Percentiles rank a stretch among this genome's conserved stretches.
Evolutionary conservation across 139 green algal species (phyloP).

Genomic region (Picochlorum sp.): DNA sequence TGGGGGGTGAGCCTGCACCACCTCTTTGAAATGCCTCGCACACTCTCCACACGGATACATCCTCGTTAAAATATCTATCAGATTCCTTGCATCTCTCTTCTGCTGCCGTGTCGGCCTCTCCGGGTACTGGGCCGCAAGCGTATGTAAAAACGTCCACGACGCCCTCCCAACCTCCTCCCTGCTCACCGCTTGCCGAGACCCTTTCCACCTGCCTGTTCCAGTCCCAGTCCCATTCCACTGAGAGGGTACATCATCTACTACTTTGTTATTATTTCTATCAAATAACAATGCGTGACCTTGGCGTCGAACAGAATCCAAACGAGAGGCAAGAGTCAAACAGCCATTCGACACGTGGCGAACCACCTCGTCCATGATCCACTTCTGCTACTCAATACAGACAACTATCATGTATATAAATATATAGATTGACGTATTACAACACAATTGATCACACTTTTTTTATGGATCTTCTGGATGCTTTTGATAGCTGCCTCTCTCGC

Average conservation of each 20-base stretch:
- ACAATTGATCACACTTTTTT: neutral
- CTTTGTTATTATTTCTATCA: too few relatives aligned
- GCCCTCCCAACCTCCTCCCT: constrained; percentile 74
- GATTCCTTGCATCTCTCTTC: constrained; percentile 44
- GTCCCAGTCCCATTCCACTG: neutral
- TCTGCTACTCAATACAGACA: too few relatives aligned
- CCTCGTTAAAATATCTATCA: constrained; percentile 63
- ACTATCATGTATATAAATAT: too few relatives aligned
- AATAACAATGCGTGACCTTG: too few relatives aligned
- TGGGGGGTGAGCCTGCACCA: constrained; percentile 45
- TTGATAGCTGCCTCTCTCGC: constrained; percentile 76
- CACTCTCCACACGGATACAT: constrained; percentile 93
- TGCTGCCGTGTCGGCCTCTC: constrained; percentile 73
- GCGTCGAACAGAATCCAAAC: too few relatives aligned
- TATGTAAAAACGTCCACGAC: constrained; percentile 92
- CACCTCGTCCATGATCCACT: neutral
- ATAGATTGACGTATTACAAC: neutral
- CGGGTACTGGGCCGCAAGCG: constrained; percentile 83
- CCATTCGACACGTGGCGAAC: too few relatives aligned
- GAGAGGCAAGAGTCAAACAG: too few relatives aligned
- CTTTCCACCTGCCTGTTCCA: neutral
- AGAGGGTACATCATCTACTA: neutral
- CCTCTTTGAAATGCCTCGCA: constrained; percentile 72
- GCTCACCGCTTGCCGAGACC: constrained; percentile 2
- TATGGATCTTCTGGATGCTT: constrained; percentile 34